Percentiles rank a stretch among this genome's conserved stretches.
phyloP scores from a whole-genome alignment of 805 yeast genomes.

The Sugiyamaella smithiae region DNA sequence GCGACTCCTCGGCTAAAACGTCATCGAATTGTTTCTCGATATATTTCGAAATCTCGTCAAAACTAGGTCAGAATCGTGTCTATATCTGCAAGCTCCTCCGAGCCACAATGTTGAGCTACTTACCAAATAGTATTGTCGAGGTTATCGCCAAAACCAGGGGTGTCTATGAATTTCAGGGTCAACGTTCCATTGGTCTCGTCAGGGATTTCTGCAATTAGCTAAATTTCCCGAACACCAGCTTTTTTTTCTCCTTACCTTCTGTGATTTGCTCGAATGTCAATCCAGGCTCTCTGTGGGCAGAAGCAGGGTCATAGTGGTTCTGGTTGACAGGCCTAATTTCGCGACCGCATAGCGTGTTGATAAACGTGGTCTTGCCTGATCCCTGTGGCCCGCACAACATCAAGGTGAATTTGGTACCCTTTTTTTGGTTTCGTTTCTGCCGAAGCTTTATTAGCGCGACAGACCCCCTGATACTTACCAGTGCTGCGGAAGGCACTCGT shows the following conservation, averaged over 20 bases:
- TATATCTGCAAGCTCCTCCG: too few species aligned
- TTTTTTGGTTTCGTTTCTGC: conserved; percentile 76
- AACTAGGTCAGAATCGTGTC: conserved; percentile 37
- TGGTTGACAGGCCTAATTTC: conserved; percentile 55
- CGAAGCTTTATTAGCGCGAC: conserved; percentile 37
- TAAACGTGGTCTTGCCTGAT: conserved; percentile 85
- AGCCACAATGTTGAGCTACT: conserved; percentile 69
- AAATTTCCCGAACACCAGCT: too few species aligned
- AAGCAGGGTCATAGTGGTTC: conserved; percentile 28
- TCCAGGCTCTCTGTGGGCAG: conserved; percentile 31
- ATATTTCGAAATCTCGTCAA: conserved; percentile 52
- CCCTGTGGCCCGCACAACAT: conserved; percentile 92
- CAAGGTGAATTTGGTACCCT: conserved; percentile 78
- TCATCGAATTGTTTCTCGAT: conserved; percentile 70
- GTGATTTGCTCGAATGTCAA: conserved; percentile 41
- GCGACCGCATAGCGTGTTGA: conserved; percentile 82
- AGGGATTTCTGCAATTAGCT: conserved; percentile 18
- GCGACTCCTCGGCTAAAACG: conserved; percentile 71
- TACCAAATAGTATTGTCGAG: conserved; percentile 56
- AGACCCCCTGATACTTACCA: conserved; percentile 10
- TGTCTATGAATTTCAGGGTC: conserved; percentile 56
- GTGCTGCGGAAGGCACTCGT: conserved; percentile 23
- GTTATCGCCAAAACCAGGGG: conserved; percentile 79
- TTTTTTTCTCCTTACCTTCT: conserved; percentile 37
- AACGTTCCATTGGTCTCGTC: conserved; percentile 77